These are phyloP conservation scores for Yamadazyma taylorii DNA, from an alignment of 1,139 yeast genomes.

Conservation along the genomic window DNA sequence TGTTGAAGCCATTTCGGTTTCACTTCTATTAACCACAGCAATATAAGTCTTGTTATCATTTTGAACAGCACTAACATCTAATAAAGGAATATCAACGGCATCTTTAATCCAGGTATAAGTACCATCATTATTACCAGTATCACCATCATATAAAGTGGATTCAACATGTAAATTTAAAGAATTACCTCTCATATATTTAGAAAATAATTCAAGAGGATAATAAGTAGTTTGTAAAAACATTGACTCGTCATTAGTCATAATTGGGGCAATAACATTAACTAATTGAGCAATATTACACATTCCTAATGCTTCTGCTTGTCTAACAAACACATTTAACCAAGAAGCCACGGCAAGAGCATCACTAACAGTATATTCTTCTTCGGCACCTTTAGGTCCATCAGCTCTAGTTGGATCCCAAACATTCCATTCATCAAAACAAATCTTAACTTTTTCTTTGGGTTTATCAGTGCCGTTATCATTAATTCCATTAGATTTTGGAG, in stretches of 20 bases:
- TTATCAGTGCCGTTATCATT: conserved; percentile 8
- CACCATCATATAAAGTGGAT: conserved; percentile 24
- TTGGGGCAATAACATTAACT: conserved; percentile 35
- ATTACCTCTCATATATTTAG: conserved; percentile 30
- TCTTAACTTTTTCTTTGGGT: conserved; percentile 19
- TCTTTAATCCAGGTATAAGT: conserved; percentile 23
- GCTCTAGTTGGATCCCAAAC: conserved; percentile 36
- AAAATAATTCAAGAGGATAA: conserved; percentile 25
- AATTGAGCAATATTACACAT: conserved; percentile 35
- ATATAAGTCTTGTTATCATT: conserved; percentile 18
- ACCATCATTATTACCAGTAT: conserved; percentile 23
- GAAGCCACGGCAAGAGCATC: conserved; percentile 33
- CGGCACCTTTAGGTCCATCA: conserved; percentile 29
- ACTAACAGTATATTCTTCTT: conserved; percentile 27
- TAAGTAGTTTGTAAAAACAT: conserved; percentile 29
- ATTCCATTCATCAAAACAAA: conserved; percentile 37
- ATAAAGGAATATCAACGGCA: conserved; percentile 19
- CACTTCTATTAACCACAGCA: conserved; percentile 28
- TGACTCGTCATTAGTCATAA: conserved; percentile 25
- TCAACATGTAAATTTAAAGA: conserved; percentile 26
- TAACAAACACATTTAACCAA: conserved; percentile 32
- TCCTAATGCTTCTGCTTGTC: conserved; percentile 27
- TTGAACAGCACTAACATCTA: conserved; percentile 18
- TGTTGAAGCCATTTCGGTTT: conserved; percentile 20
- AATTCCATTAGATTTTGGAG: conserved; percentile 14